Conservation (phyloP, 495 filamentous ascomycete genomes). For the Penicillium subrubescens region DNA sequence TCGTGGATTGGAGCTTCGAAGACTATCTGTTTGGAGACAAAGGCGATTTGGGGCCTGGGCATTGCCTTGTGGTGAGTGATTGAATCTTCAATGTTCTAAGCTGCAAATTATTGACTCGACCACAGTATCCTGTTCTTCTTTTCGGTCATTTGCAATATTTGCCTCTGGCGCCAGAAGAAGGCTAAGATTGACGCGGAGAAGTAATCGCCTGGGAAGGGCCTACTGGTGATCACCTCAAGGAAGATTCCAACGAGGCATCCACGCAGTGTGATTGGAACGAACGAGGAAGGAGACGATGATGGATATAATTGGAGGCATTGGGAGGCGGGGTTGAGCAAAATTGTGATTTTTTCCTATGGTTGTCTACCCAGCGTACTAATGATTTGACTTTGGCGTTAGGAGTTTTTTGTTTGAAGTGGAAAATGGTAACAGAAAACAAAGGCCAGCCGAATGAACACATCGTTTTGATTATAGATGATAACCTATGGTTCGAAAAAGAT, state of each 20-base stretch:
- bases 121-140: constrained; percentile 71
- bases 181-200: constrained; percentile 28
- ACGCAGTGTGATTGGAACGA: background rate
- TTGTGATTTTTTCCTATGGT: background rate
- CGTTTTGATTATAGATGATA: background rate
- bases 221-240: background rate
- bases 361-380: background rate
- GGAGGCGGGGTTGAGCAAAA: background rate
- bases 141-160: constrained; percentile 56
- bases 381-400: constrained; percentile 2
- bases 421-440: background rate
- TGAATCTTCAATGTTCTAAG: background rate
- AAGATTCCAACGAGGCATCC: background rate
- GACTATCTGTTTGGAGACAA: constrained; percentile 79
- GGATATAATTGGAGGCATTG: background rate
- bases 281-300: too few relatives aligned
- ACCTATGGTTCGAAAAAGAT: background rate
- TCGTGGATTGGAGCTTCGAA: constrained; percentile 67
- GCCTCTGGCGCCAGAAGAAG: constrained; percentile 60
- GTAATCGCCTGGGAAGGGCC: constrained; percentile 2
- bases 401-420: background rate
- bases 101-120: constrained; percentile 8
- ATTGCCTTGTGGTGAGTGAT: constrained; percentile 72
- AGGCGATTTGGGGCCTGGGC: constrained; percentile 84
- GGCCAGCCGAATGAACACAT: background rate